Evolutionary conservation across 192 early-diverging fungal genomes (phyloP).

Genomic region (Coemansia sp.): DNA sequence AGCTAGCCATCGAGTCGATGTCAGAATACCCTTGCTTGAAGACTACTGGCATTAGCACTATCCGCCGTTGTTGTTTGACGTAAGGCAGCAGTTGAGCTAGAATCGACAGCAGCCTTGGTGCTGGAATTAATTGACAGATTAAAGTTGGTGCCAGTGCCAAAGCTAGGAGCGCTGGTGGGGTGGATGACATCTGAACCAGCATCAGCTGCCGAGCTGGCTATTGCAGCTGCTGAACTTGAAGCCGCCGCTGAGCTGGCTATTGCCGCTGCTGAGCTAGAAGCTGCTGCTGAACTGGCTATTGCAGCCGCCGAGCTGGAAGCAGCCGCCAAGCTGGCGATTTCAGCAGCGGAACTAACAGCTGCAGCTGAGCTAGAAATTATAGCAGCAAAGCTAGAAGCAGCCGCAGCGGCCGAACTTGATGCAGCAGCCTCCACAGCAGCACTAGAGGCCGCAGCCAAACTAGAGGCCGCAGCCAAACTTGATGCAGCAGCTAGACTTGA

Average conservation of each 20-base stretch:
- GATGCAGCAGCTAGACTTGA: background rate
- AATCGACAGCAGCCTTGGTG: background rate
- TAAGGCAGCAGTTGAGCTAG: background rate
- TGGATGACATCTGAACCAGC: no score
- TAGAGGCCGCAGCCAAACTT: background rate
- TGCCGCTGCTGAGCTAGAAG: background rate
- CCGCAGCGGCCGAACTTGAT: background rate
- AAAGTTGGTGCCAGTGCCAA: background rate
- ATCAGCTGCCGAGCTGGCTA: background rate
- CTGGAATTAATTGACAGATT: background rate
- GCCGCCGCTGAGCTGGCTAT: background rate
- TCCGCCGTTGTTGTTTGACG: background rate
- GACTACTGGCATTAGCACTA: background rate
- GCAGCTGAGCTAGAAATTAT: background rate
- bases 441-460: background rate
- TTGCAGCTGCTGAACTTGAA: background rate
- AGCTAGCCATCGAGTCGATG: background rate
- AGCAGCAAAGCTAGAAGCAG: background rate
- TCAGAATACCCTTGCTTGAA: background rate
- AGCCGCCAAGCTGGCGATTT: background rate
- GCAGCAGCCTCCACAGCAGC: background rate
- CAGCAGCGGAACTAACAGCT: slow-evolving; percentile 3
- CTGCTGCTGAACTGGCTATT: background rate
- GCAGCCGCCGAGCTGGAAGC: background rate
- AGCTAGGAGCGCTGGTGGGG: background rate